Conservation (phyloP, 441 rosid genomes). For the Flueggea neowawraea region DNA sequence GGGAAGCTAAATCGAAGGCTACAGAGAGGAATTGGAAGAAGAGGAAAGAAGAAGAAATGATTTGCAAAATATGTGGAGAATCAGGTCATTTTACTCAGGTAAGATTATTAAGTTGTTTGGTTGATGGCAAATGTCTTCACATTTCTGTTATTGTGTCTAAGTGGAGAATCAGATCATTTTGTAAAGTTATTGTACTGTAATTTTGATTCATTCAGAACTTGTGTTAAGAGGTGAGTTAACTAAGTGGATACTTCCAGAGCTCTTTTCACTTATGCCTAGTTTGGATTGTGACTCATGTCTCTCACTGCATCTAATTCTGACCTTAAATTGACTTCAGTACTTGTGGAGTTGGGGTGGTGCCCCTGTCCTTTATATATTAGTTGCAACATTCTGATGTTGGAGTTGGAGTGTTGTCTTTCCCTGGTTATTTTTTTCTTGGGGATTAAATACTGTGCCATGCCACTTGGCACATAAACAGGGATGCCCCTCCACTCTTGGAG, state of each 20-base stretch:
- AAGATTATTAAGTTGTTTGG: not conserved
- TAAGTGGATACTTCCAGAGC: too few species aligned
- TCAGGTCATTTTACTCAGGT: constrained; percentile 99
- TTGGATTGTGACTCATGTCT: too few species aligned
- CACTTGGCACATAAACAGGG: constrained; percentile 48
- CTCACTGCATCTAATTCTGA: too few species aligned
- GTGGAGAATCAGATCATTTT: not conserved
- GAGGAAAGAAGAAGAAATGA: constrained; percentile 98
- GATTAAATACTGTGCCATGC: constrained; percentile 11
- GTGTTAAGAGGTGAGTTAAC: too few species aligned
- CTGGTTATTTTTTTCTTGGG: not conserved
- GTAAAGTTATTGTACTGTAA: not conserved
- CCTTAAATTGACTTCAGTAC: too few species aligned
- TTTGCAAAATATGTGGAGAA: constrained; percentile 95
- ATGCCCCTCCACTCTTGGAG: constrained; percentile 97
- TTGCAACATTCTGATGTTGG: too few species aligned
- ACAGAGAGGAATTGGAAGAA: constrained; percentile 99
- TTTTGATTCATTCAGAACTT: not conserved
- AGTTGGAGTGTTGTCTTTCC: too few species aligned
- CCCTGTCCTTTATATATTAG: too few species aligned
- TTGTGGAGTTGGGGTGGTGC: too few species aligned
- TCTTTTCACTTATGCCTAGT: too few species aligned
- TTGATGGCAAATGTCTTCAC: too few species aligned
- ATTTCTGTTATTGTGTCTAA: too few species aligned
- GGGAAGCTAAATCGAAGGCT: constrained; percentile 99